These are phyloP conservation scores for Dendrobium nobile DNA, from an alignment of 106 monocot species.

Conservation along the genomic window DNA sequence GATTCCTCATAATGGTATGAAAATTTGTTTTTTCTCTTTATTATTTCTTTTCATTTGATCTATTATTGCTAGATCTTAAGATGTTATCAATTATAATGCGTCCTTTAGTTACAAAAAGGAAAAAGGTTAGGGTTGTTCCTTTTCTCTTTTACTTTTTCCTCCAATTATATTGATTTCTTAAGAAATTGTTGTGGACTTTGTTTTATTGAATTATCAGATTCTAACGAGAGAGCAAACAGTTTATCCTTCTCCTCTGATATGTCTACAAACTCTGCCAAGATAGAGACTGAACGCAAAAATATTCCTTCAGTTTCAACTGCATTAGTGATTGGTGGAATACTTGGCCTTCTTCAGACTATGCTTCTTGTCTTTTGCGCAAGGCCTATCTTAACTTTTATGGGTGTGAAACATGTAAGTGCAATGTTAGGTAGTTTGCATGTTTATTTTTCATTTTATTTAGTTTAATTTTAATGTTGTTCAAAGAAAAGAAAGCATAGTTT, in stretches of 20 bases:
- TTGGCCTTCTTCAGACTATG: conserved; percentile 62
- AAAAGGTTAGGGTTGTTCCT: neutral
- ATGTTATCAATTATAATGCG: neutral
- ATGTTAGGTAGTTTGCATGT: neutral
- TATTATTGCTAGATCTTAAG: neutral
- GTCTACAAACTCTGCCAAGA: conserved; percentile 10
- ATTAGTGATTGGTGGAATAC: conserved; percentile 56
- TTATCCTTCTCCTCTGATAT: conserved; percentile 24
- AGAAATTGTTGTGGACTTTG: neutral
- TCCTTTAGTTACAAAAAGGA: neutral
- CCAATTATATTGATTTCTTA: neutral
- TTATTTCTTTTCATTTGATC: neutral
- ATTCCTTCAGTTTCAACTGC: conserved; percentile 78
- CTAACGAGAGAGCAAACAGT: neutral
- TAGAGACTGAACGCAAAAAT: conserved; percentile 29
- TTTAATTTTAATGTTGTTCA: neutral
- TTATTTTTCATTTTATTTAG: neutral
- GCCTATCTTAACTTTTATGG: conserved; percentile 62
- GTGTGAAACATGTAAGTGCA: conserved; percentile 42
- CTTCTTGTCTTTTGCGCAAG: conserved; percentile 58
- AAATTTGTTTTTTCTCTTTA: neutral
- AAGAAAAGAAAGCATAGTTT: neutral
- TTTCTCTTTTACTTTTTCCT: neutral
- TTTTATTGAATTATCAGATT: conserved; percentile 16
- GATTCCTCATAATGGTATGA: conserved; percentile 28